Evolutionary conservation across 371 early-diverging fungal species (phyloP).

Genomic region (Conidiobolus incongruus): DNA sequence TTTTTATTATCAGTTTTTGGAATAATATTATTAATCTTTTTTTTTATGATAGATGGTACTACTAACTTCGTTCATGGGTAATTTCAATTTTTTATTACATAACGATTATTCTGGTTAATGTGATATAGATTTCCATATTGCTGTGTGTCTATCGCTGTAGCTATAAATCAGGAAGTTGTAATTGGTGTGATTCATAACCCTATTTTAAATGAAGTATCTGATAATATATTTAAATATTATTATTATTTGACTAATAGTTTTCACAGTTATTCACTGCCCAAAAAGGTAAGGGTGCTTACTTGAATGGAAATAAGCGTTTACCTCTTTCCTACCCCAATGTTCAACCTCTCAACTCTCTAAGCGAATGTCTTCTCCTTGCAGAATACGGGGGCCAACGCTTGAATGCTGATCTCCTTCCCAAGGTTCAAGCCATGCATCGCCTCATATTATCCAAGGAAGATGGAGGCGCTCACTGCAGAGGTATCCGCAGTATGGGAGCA

Average conservation of each 20-base stretch:
- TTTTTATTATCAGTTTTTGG: no score
- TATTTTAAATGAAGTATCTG: slow-evolving; percentile 41
- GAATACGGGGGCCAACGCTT: slow-evolving; percentile 66
- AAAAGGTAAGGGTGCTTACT: slow-evolving; percentile 38
- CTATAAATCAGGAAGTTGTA: slow-evolving; percentile 40
- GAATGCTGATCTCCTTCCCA: slow-evolving; percentile 28
- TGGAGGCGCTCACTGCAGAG: slow-evolving; percentile 26
- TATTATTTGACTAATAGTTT: background rate
- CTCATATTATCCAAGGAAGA: slow-evolving; percentile 8
- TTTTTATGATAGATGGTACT: slow-evolving; percentile 66
- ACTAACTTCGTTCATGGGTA: slow-evolving; percentile 76
- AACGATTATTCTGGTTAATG: no score
- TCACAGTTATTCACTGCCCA: slow-evolving; percentile 29
- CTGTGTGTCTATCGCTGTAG: slow-evolving; percentile 63
- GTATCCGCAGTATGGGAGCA: slow-evolving; percentile 57
- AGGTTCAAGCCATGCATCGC: slow-evolving; percentile 34
- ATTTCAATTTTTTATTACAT: background rate
- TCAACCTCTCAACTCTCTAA: slow-evolving; percentile 29
- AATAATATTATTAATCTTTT: no score
- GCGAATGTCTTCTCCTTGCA: slow-evolving; percentile 43
- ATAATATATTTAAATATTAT: background rate
- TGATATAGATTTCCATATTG: slow-evolving; percentile 51
- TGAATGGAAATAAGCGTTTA: slow-evolving; percentile 21
- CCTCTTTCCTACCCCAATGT: slow-evolving; percentile 25
- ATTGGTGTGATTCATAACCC: slow-evolving; percentile 88